A percentile compares a stretch with the other conserved stretches of the same genome.
These are phyloP conservation scores for Detonula confervacea DNA, from an alignment of 352 stramenopile genomes.

Conservation along the genomic window DNA sequence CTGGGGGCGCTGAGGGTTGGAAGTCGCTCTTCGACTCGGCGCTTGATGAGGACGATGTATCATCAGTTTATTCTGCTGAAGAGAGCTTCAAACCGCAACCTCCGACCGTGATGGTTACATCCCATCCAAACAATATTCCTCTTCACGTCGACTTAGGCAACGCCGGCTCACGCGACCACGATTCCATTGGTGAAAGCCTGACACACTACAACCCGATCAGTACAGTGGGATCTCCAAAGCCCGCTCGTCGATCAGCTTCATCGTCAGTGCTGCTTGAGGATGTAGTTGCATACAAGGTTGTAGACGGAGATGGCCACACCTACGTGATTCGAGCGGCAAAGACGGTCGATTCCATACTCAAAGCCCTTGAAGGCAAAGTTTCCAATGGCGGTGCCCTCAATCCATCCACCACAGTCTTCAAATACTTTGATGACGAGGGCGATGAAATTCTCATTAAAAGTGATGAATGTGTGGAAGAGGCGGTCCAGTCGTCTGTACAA, in stretches of 20 bases:
- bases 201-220: conserved; percentile 41
- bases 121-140: conserved; percentile 72
- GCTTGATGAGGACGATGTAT: conserved; percentile 70
- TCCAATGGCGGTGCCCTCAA: conserved; percentile 42
- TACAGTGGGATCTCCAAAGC: conserved; percentile 31
- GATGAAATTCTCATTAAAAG: conserved; percentile 82
- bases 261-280: no score
- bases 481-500: conserved; percentile 55
- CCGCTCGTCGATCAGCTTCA: conserved; percentile 20
- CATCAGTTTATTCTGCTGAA: conserved; percentile 39
- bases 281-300: conserved; percentile 79
- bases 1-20: conserved; percentile 74
- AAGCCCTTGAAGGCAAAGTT: conserved; percentile 69
- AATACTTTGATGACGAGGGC: conserved; percentile 85
- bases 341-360: conserved; percentile 60
- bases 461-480: conserved; percentile 81
- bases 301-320: conserved; percentile 74
- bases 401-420: conserved; percentile 58
- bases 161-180: conserved; percentile 45
- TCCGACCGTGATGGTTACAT: conserved; percentile 51
- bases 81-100: conserved; percentile 35
- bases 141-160: conserved; percentile 69
- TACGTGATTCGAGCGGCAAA: conserved; percentile 72
- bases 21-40: conserved; percentile 73
- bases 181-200: conserved; percentile 59